These are phyloP conservation scores for Nymphaea thermarum DNA, from an alignment of 164 flowering plant genomes.

Conservation along the genomic window DNA sequence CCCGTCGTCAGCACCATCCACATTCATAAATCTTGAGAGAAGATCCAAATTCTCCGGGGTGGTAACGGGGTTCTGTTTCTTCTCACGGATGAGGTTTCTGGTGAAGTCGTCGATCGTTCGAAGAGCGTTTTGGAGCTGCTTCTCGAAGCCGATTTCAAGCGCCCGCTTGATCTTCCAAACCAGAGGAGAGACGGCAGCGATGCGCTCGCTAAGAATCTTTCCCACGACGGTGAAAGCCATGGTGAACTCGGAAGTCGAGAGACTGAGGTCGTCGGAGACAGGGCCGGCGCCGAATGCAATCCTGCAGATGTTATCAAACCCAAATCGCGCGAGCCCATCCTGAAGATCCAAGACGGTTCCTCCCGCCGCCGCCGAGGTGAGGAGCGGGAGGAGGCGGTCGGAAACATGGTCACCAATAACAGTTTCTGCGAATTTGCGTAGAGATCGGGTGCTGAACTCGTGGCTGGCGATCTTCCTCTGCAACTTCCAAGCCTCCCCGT, in stretches of 20 bases:
- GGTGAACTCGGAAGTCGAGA: constrained; percentile 12
- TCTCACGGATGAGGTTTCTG: neutral
- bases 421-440: neutral
- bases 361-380: neutral
- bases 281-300: neutral
- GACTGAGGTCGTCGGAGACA: constrained; percentile 1
- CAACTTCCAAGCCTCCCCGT: neutral
- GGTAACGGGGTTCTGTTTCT: neutral
- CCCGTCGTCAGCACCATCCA: constrained; percentile 17
- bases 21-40: constrained; percentile 31
- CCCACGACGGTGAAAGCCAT: neutral
- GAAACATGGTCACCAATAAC: neutral
- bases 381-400: neutral
- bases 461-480: neutral
- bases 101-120: neutral
- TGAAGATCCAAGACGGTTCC: too few species aligned
- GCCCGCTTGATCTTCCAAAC: neutral
- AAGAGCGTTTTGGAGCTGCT: neutral
- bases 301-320: neutral
- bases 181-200: neutral
- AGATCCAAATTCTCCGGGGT: constrained; percentile 18
- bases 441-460: neutral
- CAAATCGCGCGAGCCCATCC: neutral
- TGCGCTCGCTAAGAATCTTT: neutral
- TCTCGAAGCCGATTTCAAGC: neutral